Conservation (phyloP, 176 grass and related monocot genomes). For the Eleusine coracana region DNA sequence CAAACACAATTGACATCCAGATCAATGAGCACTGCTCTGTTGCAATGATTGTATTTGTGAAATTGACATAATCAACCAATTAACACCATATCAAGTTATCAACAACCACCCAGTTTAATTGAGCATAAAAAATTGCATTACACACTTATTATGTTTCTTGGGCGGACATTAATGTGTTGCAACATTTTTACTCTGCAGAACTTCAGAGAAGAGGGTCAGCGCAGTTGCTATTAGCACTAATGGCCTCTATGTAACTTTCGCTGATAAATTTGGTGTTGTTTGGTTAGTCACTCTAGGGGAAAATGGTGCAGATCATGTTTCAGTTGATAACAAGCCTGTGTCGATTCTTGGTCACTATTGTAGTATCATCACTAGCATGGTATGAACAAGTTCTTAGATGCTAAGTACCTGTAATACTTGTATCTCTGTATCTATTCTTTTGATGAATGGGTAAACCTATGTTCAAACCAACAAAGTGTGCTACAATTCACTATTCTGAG, state of each 20-base stretch:
- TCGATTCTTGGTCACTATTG: constrained; percentile 90
- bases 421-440: background rate
- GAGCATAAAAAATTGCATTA: background rate
- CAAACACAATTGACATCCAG: background rate
- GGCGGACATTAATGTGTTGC: constrained; percentile 9
- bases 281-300: constrained; percentile 59
- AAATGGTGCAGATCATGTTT: constrained; percentile 38
- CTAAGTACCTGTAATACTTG: background rate
- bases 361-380: constrained; percentile 96
- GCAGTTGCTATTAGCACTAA: constrained; percentile 71
- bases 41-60: background rate
- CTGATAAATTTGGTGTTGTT: constrained; percentile 90
- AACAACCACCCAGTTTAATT: background rate
- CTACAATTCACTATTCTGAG: background rate
- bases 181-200: constrained; percentile 51
- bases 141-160: background rate
- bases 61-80: background rate
- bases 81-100: background rate
- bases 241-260: constrained; percentile 67
- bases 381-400: constrained; percentile 31
- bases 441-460: background rate
- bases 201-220: constrained; percentile 83
- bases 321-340: constrained; percentile 59
- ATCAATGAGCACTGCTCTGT: background rate
- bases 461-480: background rate